Conservation (phyloP, 208 protist genomes). For the Tetramitus jugosus region DNA sequence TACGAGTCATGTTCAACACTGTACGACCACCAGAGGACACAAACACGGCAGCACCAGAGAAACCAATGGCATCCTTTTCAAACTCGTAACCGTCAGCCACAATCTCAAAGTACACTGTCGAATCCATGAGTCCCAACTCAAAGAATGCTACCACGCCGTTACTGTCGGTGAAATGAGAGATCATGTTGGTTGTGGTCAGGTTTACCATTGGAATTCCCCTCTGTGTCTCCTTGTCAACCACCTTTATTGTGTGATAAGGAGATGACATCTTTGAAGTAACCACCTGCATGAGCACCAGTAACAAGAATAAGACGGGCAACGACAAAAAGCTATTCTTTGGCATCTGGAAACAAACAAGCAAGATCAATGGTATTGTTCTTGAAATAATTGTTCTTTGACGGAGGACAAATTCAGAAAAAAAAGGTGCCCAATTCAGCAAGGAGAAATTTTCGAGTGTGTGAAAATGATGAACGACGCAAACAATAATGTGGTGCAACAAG, state of each 20-base stretch:
- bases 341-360: no score
- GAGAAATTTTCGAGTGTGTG: no score
- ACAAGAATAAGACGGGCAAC: no score
- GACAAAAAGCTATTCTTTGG: no score
- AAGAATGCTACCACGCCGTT: background rate
- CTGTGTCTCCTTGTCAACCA: background rate
- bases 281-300: no score
- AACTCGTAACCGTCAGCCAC: background rate
- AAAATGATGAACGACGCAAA: no score
- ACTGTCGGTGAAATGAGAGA: background rate
- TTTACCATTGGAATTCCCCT: conserved; percentile 8
- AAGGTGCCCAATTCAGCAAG: no score
- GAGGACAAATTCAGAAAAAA: no score
- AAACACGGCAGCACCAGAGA: background rate
- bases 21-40: background rate
- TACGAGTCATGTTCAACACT: background rate
- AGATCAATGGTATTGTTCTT: no score
- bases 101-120: background rate
- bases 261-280: no score
- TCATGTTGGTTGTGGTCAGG: background rate
- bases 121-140: background rate
- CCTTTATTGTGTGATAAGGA: background rate
- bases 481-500: no score
- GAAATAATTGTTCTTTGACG: no score
- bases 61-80: background rate